phyloP scores from a whole-genome alignment of 805 yeast genomes.

The Pichia thaimueangensis region DNA sequence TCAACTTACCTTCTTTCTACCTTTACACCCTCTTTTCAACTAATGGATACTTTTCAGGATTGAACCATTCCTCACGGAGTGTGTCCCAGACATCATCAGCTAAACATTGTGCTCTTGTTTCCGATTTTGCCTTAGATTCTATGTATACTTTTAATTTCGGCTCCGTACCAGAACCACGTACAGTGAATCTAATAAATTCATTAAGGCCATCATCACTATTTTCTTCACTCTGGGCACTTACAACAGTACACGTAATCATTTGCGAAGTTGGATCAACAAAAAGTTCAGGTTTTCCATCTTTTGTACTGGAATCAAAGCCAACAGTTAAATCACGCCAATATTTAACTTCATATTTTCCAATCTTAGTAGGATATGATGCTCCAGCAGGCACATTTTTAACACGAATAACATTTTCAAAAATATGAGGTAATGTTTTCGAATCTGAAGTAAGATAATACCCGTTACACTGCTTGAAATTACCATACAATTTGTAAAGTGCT shows the following conservation, averaged over 20 bases:
- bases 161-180: constrained; percentile 95
- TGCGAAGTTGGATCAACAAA: constrained; percentile 73
- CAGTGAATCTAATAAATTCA: constrained; percentile 62
- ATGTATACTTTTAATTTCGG: constrained; percentile 90
- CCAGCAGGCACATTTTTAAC: background rate
- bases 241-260: constrained; percentile 71
- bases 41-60: constrained; percentile 42
- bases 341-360: constrained; percentile 54
- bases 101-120: constrained; percentile 38
- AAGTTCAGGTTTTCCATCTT: constrained; percentile 49
- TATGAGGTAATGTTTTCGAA: constrained; percentile 41
- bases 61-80: constrained; percentile 51
- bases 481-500: constrained; percentile 57
- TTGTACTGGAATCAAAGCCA: constrained; percentile 71
- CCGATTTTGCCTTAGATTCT: constrained; percentile 58
- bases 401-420: constrained; percentile 46
- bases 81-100: constrained; percentile 64
- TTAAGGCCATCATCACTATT: constrained; percentile 3
- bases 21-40: constrained; percentile 22
- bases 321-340: constrained; percentile 79
- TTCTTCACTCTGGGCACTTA: constrained; percentile 10
- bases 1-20: too few species aligned
- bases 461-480: constrained; percentile 78
- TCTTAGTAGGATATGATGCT: constrained; percentile 34
- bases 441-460: constrained; percentile 73